phyloP scores from a whole-genome alignment of 495 filamentous ascomycete genomes.

The Penicillium atrosanguineum region DNA sequence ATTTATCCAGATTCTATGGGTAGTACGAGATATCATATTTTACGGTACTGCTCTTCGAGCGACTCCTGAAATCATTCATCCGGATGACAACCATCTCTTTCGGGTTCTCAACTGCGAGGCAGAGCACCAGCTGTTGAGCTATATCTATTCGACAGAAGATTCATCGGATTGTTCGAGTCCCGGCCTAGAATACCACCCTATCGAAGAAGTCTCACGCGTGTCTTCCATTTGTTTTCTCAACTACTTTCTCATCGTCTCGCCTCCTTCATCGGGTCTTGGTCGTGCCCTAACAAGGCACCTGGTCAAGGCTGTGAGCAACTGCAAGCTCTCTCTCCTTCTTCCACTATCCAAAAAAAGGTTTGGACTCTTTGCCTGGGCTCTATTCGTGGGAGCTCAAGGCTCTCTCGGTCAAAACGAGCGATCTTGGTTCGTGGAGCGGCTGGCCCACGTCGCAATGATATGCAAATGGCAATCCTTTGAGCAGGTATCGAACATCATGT shows the following conservation, averaged over 20 bases:
- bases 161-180: neutral
- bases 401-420: slow-evolving; percentile 25
- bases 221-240: slow-evolving; percentile 34
- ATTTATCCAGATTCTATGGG: slow-evolving; percentile 22
- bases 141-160: slow-evolving; percentile 23
- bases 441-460: slow-evolving; percentile 25
- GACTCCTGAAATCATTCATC: slow-evolving; percentile 8
- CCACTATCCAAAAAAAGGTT: slow-evolving; percentile 21
- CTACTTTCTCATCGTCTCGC: slow-evolving; percentile 33
- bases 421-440: slow-evolving; percentile 30
- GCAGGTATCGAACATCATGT: slow-evolving; percentile 23
- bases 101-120: slow-evolving; percentile 29
- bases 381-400: slow-evolving; percentile 35
- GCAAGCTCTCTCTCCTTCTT: slow-evolving; percentile 17
- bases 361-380: slow-evolving; percentile 28
- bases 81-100: slow-evolving; percentile 28
- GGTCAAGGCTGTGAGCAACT: slow-evolving; percentile 16
- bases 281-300: slow-evolving; percentile 37
- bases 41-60: slow-evolving; percentile 20
- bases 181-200: slow-evolving; percentile 17
- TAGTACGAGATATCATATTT: slow-evolving; percentile 27
- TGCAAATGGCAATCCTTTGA: slow-evolving; percentile 32
- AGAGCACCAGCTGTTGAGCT: slow-evolving; percentile 37
- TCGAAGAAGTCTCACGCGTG: slow-evolving; percentile 31
- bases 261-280: slow-evolving; percentile 31